Evolutionary conservation across 345 rosid genomes (phyloP), one percentile per base, ranked within the genome.

Genomic region (Syzygium aqueum): DNA sequence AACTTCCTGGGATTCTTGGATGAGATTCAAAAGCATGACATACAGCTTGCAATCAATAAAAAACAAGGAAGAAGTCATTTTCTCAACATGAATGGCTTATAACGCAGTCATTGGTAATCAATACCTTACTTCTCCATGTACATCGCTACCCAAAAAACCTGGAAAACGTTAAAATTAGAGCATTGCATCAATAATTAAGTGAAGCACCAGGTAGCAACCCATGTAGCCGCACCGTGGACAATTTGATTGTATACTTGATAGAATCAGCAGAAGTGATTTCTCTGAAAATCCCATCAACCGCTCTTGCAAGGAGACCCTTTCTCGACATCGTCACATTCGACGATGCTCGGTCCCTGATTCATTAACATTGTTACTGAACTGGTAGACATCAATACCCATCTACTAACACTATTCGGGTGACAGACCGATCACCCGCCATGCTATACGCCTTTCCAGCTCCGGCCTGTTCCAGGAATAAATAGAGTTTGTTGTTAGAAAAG

Each of bases 101-200:
- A 54, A 49, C 13, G 13, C 50, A 43, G 83, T 50, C 83, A 73
- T 40, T 40, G 28, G 5, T 22, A 53, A 23, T 61, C 83, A 51
- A 73, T 89, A 94, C 98, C 98, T 95, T 89, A 96, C 95, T 94
- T 95, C 94, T 96, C 99, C 99, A 97, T 94, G 91, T 97, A 97
- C 89, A 97, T 95, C 91, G 95, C 99, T 14, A 97, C 98, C 98
- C 94, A 77, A 43, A 90, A 40, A 84, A 86, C 61, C 84, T 59
- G 88, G 27, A 83, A 59, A 77, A 87, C 27, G 73, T 67, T 53
- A 88, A 56, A 27, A 33, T 43, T 84, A n/a, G 84, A 61, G 83
- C 80, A 56, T 63, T 63, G 23, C 77, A 86, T 10, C 67, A 27
- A 28, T 49, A 65, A 25, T 46, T 59, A 53, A 61, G 73, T 30